Evolutionary conservation across 495 filamentous ascomycete species (phyloP).

Genomic region (Xylaria flabelliformis): DNA sequence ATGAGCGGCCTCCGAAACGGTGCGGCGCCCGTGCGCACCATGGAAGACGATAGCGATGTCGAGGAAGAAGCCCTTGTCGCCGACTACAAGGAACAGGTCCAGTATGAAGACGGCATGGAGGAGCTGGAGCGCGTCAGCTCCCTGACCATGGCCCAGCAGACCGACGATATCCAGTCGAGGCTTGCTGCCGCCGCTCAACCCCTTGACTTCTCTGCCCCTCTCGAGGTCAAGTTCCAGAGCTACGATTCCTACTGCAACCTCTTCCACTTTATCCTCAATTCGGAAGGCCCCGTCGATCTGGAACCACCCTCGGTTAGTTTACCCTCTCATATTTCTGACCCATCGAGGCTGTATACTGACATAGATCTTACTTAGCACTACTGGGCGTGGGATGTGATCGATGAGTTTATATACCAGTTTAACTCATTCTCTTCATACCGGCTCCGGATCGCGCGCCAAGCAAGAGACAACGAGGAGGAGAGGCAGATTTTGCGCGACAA

Average conservation of each 20-base stretch:
- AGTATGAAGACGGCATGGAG: conserved; percentile 83
- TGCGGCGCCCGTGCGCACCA: conserved; percentile 56
- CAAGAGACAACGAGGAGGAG: conserved; percentile 81
- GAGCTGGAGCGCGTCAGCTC: conserved; percentile 71
- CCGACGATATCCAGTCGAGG: conserved; percentile 88
- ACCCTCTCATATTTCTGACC: not conserved
- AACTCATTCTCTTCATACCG: conserved; percentile 98
- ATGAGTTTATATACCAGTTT: conserved; percentile 99
- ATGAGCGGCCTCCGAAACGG: conserved; percentile 62
- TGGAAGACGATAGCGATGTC: conserved; percentile 85
- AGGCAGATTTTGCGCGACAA: conserved; percentile 89
- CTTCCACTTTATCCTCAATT: conserved; percentile 99
- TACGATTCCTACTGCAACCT: conserved; percentile 99
- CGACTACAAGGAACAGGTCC: conserved; percentile 94
- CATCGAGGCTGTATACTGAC: conserved; percentile 28
- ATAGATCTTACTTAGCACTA: conserved; percentile 71
- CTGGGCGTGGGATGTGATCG: conserved; percentile 99
- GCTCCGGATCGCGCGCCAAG: conserved; percentile 85
- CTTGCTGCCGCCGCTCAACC: conserved; percentile 89
- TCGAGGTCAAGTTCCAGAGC: conserved; percentile 95
- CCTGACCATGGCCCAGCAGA: conserved; percentile 58
- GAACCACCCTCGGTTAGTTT: conserved; percentile 89
- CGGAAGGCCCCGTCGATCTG: conserved; percentile 94
- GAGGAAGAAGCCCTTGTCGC: conserved; percentile 93
- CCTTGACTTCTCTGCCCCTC: conserved; percentile 89